Conservation (phyloP, 805 yeast genomes). For the Nakazawaea holstii region DNA sequence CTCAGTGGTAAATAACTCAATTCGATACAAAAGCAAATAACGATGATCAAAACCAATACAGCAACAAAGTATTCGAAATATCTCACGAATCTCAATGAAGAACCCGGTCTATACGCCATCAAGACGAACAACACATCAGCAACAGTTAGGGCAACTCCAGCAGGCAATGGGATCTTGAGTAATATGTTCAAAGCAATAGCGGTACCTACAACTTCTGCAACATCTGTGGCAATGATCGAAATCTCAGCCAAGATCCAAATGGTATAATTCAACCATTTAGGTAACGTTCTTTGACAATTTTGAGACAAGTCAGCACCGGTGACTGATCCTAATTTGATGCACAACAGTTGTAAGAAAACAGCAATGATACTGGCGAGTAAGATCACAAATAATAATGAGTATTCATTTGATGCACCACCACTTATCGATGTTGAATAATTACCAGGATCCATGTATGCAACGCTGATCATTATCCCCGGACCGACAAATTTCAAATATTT, state of each 20-base stretch:
- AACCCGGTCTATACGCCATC: conserved; percentile 40
- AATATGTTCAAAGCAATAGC: conserved; percentile 44
- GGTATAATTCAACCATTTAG: conserved; percentile 30
- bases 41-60: conserved; percentile 34
- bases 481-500: conserved; percentile 40
- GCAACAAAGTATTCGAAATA: conserved; percentile 39
- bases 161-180: conserved; percentile 39
- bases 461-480: conserved; percentile 43
- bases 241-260: conserved; percentile 40
- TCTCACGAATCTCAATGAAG: conserved; percentile 29
- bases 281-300: conserved; percentile 35
- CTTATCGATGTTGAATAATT: conserved; percentile 43
- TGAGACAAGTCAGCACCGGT: conserved; percentile 44
- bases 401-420: conserved; percentile 41
- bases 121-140: conserved; percentile 40
- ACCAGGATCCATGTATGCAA: conserved; percentile 51
- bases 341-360: conserved; percentile 37
- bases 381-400: conserved; percentile 36
- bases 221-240: conserved; percentile 46
- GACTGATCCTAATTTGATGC: conserved; percentile 42
- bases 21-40: conserved; percentile 40
- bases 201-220: conserved; percentile 51
- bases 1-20: conserved; percentile 29
- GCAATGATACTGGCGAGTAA: conserved; percentile 40
- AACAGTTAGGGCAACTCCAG: conserved; percentile 40